These are phyloP conservation scores for Isatis lusitanica DNA, from an alignment of 441 rosid genomes.

Conservation along the genomic window DNA sequence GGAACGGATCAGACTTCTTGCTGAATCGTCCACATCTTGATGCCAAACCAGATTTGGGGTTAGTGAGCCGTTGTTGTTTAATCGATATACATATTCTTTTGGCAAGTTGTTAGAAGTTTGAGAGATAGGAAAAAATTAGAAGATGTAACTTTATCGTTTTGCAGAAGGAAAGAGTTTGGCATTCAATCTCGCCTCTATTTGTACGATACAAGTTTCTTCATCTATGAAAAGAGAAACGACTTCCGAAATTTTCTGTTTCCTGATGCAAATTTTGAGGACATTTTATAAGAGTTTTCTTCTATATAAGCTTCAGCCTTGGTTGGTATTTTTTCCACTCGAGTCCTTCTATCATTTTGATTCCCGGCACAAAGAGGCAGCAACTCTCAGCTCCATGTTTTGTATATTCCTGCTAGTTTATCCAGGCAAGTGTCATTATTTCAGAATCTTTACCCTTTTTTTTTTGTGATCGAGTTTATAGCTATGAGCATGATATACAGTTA, in stretches of 20 bases:
- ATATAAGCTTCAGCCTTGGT: slow-evolving; percentile 50
- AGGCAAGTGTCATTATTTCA: slow-evolving; percentile 35
- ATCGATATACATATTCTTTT: not conserved
- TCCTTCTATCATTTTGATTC: slow-evolving; percentile 54
- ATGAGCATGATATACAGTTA: not conserved
- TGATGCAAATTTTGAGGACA: not conserved
- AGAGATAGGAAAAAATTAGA: slow-evolving; percentile 18
- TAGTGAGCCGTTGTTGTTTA: not conserved
- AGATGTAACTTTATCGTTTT: slow-evolving; percentile 21
- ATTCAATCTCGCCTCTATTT: slow-evolving; percentile 7
- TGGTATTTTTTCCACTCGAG: slow-evolving; percentile 53
- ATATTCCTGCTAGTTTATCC: slow-evolving; percentile 53
- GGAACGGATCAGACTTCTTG: slow-evolving; percentile 53
- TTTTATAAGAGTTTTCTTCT: slow-evolving; percentile 16
- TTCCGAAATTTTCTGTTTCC: not conserved
- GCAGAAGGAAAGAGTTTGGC: slow-evolving; percentile 20
- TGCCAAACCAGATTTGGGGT: slow-evolving; percentile 24
- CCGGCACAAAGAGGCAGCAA: slow-evolving; percentile 57
- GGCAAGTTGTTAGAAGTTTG: slow-evolving; percentile 2
- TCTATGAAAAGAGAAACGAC: slow-evolving; percentile 19
- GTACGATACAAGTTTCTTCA: slow-evolving; percentile 18
- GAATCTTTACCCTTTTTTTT: not conserved
- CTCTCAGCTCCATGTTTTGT: slow-evolving; percentile 44
- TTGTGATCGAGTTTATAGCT: not conserved
- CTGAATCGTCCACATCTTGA: slow-evolving; percentile 47